phyloP scores from a whole-genome alignment of 1,284 basidiomycete species.

The Xerocomus amazonicus region DNA sequence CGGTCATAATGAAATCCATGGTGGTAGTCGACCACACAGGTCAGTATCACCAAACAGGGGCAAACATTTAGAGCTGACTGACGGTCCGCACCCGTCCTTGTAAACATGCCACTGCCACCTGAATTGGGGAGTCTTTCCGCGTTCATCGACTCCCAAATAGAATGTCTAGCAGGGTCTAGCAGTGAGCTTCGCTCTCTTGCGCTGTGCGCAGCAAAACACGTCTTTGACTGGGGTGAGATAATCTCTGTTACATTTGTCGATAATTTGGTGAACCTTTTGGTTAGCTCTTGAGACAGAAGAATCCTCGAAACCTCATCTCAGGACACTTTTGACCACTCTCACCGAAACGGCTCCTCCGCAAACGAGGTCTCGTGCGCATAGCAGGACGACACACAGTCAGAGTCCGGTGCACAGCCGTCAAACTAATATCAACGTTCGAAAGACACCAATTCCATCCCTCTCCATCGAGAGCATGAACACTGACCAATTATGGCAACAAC shows the following conservation, averaged over 20 bases:
- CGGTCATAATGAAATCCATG: constrained; percentile 73
- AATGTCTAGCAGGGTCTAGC: constrained; percentile 55
- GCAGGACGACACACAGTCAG: constrained; percentile 37
- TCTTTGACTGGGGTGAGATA: constrained; percentile 77
- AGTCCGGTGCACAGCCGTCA: constrained; percentile 34
- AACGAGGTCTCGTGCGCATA: constrained; percentile 62
- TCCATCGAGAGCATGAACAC: constrained; percentile 82
- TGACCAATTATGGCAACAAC: constrained; percentile 91
- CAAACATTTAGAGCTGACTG: constrained; percentile 14
- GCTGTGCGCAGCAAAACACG: constrained; percentile 66
- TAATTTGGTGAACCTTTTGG: constrained; percentile 2
- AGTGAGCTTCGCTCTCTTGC: constrained; percentile 57
- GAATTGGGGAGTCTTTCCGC: constrained; percentile 49
- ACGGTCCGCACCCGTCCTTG: constrained; percentile 14
- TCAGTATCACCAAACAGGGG: constrained; percentile 15
- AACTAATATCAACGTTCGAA: constrained; percentile 43
- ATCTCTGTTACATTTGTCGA: constrained; percentile 6
- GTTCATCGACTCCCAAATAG: constrained; percentile 51
- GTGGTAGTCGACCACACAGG: background rate
- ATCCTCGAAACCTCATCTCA: constrained; percentile 61
- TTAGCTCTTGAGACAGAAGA: constrained; percentile 65
- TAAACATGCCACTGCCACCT: constrained; percentile 29
- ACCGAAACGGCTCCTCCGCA: constrained; percentile 58
- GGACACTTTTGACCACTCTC: constrained; percentile 65
- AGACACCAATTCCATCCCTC: constrained; percentile 75